Evolutionary conservation across 2,329 filamentous ascomycete genomes (phyloP).

Genomic region (Diaporthe sp.): DNA sequence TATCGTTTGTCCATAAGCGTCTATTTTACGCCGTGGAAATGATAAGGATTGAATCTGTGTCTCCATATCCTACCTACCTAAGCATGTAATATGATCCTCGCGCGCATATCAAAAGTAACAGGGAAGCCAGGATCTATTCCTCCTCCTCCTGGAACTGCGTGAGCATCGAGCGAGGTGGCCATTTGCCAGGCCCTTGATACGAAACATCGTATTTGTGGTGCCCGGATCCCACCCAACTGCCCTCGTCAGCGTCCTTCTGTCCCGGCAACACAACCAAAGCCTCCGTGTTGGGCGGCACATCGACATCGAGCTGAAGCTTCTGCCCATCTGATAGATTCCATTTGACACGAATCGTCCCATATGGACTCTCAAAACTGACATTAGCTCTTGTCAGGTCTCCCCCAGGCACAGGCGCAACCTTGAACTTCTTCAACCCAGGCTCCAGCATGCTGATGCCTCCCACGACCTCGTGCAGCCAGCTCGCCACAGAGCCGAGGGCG

Average conservation of each 20-base stretch:
- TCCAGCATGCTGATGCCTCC: constrained; percentile 49
- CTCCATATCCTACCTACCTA: no score
- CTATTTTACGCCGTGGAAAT: no score
- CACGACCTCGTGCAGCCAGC: constrained; percentile 54
- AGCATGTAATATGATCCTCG: no score
- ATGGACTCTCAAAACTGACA: constrained; percentile 38
- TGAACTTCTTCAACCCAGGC: constrained; percentile 50
- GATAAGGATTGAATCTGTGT: no score
- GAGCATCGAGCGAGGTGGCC: constrained; percentile 5
- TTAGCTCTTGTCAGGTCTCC: constrained; percentile 43
- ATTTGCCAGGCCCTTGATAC: constrained; percentile 2
- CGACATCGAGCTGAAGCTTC: constrained; percentile 13
- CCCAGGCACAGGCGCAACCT: constrained; percentile 48
- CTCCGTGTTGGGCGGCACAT: constrained; percentile 33
- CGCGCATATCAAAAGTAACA: rapidly evolving
- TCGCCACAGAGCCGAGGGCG: constrained; percentile 54
- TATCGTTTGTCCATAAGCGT: no score
- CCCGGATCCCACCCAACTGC: background rate
- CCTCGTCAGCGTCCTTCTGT: constrained; percentile 5
- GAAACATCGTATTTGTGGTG: background rate
- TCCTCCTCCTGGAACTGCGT: constrained; percentile 12
- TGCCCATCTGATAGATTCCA: constrained; percentile 15
- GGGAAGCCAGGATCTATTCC: background rate
- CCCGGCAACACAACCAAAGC: constrained; percentile 35
- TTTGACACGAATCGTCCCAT: constrained; percentile 26